These are phyloP conservation scores for Vitis hybrid DNA, from an alignment of 177 flowering plant genomes.

Conservation along the genomic window DNA sequence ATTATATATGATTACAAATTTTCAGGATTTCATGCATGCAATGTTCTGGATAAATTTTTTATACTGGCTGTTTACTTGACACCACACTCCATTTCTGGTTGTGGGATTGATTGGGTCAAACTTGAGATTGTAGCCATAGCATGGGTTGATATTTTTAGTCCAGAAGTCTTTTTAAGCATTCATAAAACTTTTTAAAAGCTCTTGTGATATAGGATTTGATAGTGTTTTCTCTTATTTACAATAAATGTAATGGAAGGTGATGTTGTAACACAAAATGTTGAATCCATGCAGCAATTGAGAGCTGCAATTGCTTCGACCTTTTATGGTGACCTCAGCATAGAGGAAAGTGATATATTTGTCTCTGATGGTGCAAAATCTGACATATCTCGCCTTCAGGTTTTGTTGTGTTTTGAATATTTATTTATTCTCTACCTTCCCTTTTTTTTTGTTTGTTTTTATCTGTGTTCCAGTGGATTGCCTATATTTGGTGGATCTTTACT, in stretches of 20 bases:
- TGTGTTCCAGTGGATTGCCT: too few species aligned
- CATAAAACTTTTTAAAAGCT: too few species aligned
- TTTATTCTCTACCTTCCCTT: not conserved
- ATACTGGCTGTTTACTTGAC: too few species aligned
- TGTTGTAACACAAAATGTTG: slow-evolving; percentile 1
- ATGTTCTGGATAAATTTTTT: too few species aligned
- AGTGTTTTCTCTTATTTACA: too few species aligned
- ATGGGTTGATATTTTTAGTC: too few species aligned
- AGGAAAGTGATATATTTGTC: slow-evolving; percentile 79
- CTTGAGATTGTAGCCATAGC: too few species aligned
- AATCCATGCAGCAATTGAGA: slow-evolving; percentile 61
- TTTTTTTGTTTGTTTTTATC: not conserved
- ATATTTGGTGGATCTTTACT: too few species aligned
- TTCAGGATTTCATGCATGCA: not conserved
- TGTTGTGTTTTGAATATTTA: not conserved
- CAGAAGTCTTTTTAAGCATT: too few species aligned
- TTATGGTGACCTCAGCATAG: slow-evolving; percentile 66
- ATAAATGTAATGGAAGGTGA: not conserved
- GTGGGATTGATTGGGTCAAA: too few species aligned
- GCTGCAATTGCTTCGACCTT: slow-evolving; percentile 67
- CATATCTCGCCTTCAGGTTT: slow-evolving; percentile 95
- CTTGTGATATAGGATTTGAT: too few species aligned
- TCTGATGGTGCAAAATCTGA: slow-evolving; percentile 99
- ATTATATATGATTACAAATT: not conserved
- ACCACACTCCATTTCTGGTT: too few species aligned